Evolutionary conservation across 179 eudicot genomes (phyloP).

Genomic region (Patellifolia procumbens): DNA sequence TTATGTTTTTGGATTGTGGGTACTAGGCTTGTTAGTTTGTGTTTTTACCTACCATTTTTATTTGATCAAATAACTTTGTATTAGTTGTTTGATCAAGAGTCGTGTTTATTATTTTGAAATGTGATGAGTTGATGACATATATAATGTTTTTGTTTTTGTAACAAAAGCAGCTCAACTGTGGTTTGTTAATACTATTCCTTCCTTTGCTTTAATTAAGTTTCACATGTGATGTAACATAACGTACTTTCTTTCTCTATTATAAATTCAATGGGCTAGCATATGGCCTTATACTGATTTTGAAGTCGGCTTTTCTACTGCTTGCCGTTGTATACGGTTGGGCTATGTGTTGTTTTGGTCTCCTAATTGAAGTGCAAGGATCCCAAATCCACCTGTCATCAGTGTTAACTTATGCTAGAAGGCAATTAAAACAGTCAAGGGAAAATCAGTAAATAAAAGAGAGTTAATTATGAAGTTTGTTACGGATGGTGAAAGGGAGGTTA

Average conservation of each 20-base stretch:
- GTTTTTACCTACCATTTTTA: not conserved
- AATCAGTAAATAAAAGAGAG: too few species aligned
- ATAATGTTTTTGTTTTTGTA: too few species aligned
- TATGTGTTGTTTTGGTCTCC: not conserved
- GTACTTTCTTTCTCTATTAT: not conserved
- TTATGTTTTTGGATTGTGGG: not conserved
- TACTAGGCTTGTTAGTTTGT: not conserved
- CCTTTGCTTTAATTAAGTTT: not conserved
- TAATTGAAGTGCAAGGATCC: too few species aligned
- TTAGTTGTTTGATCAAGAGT: not conserved
- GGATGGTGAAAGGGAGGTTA: too few species aligned
- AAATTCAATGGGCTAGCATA: not conserved
- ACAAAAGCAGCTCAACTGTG: not conserved
- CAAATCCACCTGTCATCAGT: too few species aligned
- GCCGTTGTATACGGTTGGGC: not conserved
- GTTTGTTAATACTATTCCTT: not conserved
- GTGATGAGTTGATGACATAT: too few species aligned
- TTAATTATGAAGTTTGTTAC: too few species aligned
- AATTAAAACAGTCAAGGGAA: too few species aligned
- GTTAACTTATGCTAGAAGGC: too few species aligned
- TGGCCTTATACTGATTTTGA: not conserved
- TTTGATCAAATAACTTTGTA: not conserved
- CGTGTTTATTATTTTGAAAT: not conserved
- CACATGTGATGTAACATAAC: not conserved
- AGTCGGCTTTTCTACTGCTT: not conserved